Conservation (phyloP, 2,329 filamentous ascomycete genomes). For the Aspergillus viridinutans region DNA sequence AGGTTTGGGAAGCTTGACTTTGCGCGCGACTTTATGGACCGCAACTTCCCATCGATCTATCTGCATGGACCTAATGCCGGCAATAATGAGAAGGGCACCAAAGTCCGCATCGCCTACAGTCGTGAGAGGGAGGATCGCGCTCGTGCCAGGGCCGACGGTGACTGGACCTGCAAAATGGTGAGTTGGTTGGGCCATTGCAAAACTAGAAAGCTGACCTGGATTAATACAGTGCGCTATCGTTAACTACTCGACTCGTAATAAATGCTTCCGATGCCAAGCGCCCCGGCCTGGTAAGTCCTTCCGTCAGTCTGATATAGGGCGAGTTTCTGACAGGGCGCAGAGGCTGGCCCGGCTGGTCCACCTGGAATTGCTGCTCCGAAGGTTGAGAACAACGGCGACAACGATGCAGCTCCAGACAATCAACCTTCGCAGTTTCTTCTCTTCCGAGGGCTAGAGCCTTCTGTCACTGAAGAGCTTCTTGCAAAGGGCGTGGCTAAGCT, state of each 20-base stretch:
- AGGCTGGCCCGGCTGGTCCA: conserved; percentile 27
- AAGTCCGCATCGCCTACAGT: conserved; percentile 51
- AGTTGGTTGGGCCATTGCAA: conserved; percentile 5
- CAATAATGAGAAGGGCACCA: conserved; percentile 39
- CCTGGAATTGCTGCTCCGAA: conserved; percentile 39
- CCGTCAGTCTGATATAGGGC: background rate
- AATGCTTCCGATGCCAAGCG: conserved; percentile 58
- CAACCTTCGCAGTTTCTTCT: conserved; percentile 73
- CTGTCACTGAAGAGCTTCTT: conserved; percentile 68
- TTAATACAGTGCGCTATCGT: conserved; percentile 48
- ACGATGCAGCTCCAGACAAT: conserved; percentile 50
- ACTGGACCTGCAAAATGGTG: conserved; percentile 56
- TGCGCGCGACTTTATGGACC: conserved; percentile 52
- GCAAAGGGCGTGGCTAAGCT: conserved; percentile 70
- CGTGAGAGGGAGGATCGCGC: conserved; percentile 50
- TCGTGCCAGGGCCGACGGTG: conserved; percentile 47
- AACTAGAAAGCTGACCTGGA: conserved; percentile 1
- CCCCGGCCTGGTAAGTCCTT: conserved; percentile 47
- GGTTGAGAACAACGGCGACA: conserved; percentile 51
- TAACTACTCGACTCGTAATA: conserved; percentile 54
- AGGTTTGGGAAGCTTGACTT: conserved; percentile 49
- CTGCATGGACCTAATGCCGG: conserved; percentile 44
- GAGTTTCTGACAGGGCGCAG: conserved; percentile 14
- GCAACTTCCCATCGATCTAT: conserved; percentile 48
- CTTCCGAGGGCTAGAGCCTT: conserved; percentile 65